Percentiles rank a stretch among this genome's conserved stretches.
These are phyloP conservation scores for Lentinula guzmanii DNA, from an alignment of 768 basidiomycete genomes.

Conservation along the genomic window DNA sequence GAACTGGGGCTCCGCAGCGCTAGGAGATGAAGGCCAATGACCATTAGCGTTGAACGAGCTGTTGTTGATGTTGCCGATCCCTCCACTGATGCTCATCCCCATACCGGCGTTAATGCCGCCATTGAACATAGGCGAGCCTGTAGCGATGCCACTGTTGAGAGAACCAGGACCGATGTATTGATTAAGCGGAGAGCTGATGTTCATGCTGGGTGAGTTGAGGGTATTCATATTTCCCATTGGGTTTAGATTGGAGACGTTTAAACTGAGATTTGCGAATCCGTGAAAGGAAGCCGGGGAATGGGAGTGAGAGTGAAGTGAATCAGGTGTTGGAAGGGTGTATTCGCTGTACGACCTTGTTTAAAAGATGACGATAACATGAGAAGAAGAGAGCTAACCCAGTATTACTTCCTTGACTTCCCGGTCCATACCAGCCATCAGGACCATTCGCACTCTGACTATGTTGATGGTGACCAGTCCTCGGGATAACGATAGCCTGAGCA, in stretches of 20 bases:
- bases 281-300: slow-evolving; percentile 20
- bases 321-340: slow-evolving; percentile 40
- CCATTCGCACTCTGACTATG: not conserved
- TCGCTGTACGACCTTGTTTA: slow-evolving; percentile 18
- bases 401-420: slow-evolving; percentile 1
- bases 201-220: not conserved
- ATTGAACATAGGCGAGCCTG: not conserved
- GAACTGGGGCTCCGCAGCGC: not conserved
- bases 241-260: slow-evolving; percentile 17
- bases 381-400: not conserved
- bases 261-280: slow-evolving; percentile 20
- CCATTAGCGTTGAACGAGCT: not conserved
- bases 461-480: slow-evolving; percentile 17
- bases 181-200: not conserved
- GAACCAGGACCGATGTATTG: not conserved
- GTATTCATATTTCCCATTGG: not conserved
- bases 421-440: not conserved
- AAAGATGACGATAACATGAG: not conserved
- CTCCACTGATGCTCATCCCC: not conserved
- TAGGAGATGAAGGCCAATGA: not conserved
- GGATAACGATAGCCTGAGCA: slow-evolving; percentile 64
- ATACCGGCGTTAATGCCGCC: not conserved
- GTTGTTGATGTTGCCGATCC: not conserved
- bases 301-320: slow-evolving; percentile 25
- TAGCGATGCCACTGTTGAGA: not conserved